phyloP scores from a whole-genome alignment of 2,329 filamentous ascomycete genomes.

The Fusarium paranaense region DNA sequence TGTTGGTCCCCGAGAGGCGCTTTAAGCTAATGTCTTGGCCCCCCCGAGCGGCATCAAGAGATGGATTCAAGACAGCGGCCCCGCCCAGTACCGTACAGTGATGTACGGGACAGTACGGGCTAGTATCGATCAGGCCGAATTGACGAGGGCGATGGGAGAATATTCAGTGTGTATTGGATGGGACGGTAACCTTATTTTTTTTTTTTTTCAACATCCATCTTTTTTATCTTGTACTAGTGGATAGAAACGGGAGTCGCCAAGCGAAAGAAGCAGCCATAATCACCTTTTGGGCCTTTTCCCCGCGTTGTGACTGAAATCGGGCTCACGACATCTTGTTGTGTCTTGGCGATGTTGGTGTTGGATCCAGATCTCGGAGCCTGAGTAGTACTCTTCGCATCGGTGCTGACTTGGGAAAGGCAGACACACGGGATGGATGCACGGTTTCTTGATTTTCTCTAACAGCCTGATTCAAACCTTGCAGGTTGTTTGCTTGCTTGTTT shows the following conservation, averaged over 20 bases:
- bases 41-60: background rate
- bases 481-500: background rate
- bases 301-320: background rate
- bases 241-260: slow-evolving; percentile 17
- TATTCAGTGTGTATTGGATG: background rate
- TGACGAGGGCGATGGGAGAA: background rate
- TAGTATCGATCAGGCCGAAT: background rate
- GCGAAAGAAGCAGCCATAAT: background rate
- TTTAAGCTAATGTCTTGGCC: background rate
- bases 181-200: background rate
- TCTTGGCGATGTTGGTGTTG: slow-evolving; percentile 3
- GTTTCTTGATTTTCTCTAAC: background rate
- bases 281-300: background rate
- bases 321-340: background rate
- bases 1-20: background rate
- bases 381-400: background rate
- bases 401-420: background rate
- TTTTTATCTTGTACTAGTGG: slow-evolving; percentile 1
- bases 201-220: background rate
- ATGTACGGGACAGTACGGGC: background rate
- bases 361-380: background rate
- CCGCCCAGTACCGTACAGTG: slow-evolving; percentile 10
- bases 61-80: background rate
- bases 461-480: background rate
- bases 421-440: background rate